Conservation (phyloP, 768 basidiomycete genomes). For the Plicaturopsis crispa region DNA sequence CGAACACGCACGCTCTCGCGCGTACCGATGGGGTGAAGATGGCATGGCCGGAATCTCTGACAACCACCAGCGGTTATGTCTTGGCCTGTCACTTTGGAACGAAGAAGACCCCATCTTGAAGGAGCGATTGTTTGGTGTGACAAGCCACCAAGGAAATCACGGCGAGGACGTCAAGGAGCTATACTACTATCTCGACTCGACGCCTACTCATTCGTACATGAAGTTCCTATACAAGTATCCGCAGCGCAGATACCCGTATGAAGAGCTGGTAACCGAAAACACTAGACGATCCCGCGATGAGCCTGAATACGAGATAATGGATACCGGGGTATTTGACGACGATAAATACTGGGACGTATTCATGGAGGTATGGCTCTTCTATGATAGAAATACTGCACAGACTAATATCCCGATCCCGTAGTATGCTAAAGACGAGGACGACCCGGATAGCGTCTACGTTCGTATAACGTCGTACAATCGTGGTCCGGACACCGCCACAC, state of each 20-base stretch:
- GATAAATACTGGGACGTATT: conserved; percentile 99
- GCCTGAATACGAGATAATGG: conserved; percentile 87
- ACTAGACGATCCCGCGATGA: conserved; percentile 77
- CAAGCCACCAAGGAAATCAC: conserved; percentile 96
- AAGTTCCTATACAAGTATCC: conserved; percentile 99
- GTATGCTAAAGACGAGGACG: conserved; percentile 97
- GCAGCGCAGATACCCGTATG: conserved; percentile 87
- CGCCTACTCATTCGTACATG: conserved; percentile 99
- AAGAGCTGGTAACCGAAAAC: conserved; percentile 85
- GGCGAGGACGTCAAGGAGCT: conserved; percentile 99
- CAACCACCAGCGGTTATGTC: conserved; percentile 91
- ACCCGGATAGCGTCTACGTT: conserved; percentile 81
- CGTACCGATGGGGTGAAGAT: conserved; percentile 99
- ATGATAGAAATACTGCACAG: conserved; percentile 1
- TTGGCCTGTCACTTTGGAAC: conserved; percentile 92
- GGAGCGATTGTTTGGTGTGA: conserved; percentile 93
- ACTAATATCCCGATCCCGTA: conserved; percentile 21
- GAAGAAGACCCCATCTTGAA: conserved; percentile 91
- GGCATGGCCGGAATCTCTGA: conserved; percentile 97
- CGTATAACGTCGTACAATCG: conserved; percentile 97
- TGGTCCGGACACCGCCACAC: conserved; percentile 87
- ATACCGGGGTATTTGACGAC: conserved; percentile 86
- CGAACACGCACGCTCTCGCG: conserved; percentile 85
- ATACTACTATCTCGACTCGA: conserved; percentile 98
- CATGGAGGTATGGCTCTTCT: conserved; percentile 64